These are phyloP conservation scores for Laburnicola sp. DNA, from an alignment of 2,329 filamentous ascomycete genomes.

Conservation along the genomic window DNA sequence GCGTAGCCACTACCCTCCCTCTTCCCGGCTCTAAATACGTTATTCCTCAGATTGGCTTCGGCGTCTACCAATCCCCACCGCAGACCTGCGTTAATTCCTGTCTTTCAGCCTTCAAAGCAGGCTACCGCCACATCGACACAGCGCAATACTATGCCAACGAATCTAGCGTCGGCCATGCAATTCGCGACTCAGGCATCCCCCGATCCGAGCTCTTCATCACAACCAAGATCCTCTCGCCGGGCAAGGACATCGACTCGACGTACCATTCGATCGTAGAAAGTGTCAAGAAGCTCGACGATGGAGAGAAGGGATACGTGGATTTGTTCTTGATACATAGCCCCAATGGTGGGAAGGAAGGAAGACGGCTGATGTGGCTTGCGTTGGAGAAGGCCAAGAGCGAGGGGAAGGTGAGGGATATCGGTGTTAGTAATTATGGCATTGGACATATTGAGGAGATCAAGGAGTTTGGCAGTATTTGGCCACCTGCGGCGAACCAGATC, in stretches of 20 bases:
- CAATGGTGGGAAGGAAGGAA: conserved; percentile 56
- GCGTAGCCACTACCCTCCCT: conserved; percentile 54
- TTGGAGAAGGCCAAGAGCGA: conserved; percentile 64
- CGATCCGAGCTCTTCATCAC: conserved; percentile 68
- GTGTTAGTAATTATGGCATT: conserved; percentile 72
- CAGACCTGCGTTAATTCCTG: conserved; percentile 62
- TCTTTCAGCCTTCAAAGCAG: conserved; percentile 58
- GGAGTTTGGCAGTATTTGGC: conserved; percentile 65
- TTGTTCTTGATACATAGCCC: conserved; percentile 71
- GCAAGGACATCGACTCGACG: conserved; percentile 58
- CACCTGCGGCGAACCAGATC: conserved; percentile 74
- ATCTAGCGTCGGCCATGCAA: conserved; percentile 64
- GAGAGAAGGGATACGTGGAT: conserved; percentile 66
- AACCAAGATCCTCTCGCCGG: conserved; percentile 66
- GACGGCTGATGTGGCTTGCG: conserved; percentile 67
- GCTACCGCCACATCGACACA: conserved; percentile 68
- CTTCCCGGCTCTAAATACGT: conserved; percentile 55
- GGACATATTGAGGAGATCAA: conserved; percentile 71
- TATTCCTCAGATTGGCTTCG: conserved; percentile 71
- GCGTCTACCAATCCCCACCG: conserved; percentile 65
- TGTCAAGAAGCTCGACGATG: conserved; percentile 60
- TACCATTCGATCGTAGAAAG: conserved; percentile 64
- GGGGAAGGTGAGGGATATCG: conserved; percentile 66
- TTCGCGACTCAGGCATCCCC: conserved; percentile 59
- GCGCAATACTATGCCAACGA: conserved; percentile 75